These are phyloP conservation scores for Pseudodiploospora longispora DNA, from an alignment of 2,329 filamentous ascomycete genomes.

Conservation along the genomic window DNA sequence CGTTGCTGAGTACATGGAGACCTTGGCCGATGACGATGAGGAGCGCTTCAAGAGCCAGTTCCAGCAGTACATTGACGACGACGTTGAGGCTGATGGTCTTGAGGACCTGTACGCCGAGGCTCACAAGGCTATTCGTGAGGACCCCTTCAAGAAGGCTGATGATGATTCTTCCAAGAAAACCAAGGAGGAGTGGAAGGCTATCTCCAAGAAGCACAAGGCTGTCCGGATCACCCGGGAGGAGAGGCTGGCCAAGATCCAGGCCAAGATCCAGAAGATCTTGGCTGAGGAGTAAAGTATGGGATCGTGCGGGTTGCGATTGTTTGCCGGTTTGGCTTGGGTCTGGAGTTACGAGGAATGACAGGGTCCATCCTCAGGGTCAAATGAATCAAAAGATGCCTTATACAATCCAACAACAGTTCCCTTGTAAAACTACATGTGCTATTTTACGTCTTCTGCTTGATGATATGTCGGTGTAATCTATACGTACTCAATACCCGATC, in stretches of 20 bases:
- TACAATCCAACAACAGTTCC: constrained; percentile 3
- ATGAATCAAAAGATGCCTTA: constrained; percentile 29
- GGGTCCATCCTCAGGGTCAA: constrained; percentile 25
- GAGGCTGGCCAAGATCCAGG: constrained; percentile 76
- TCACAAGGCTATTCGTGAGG: constrained; percentile 93
- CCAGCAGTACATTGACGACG: constrained; percentile 94
- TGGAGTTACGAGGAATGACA: constrained; percentile 30
- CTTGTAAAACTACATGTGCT: too few relatives aligned
- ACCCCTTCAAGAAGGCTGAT: constrained; percentile 92
- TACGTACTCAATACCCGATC: too few relatives aligned
- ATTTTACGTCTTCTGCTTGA: too few relatives aligned
- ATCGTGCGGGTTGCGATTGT: constrained; percentile 16
- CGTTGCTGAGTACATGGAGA: constrained; percentile 99
- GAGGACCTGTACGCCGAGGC: constrained; percentile 96
- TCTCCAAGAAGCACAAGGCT: constrained; percentile 82
- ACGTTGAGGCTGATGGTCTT: constrained; percentile 89
- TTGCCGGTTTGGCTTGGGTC: constrained; percentile 21
- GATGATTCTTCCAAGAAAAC: constrained; percentile 74
- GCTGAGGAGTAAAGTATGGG: constrained; percentile 34
- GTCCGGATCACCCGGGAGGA: constrained; percentile 74
- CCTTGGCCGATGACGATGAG: constrained; percentile 97
- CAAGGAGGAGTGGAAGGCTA: constrained; percentile 95
- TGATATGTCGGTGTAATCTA: too few relatives aligned
- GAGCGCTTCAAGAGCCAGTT: constrained; percentile 99
- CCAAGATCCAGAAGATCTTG: constrained; percentile 80